phyloP scores from a whole-genome alignment of 495 filamentous ascomycete genomes.

The Sordaria brevicollis region DNA sequence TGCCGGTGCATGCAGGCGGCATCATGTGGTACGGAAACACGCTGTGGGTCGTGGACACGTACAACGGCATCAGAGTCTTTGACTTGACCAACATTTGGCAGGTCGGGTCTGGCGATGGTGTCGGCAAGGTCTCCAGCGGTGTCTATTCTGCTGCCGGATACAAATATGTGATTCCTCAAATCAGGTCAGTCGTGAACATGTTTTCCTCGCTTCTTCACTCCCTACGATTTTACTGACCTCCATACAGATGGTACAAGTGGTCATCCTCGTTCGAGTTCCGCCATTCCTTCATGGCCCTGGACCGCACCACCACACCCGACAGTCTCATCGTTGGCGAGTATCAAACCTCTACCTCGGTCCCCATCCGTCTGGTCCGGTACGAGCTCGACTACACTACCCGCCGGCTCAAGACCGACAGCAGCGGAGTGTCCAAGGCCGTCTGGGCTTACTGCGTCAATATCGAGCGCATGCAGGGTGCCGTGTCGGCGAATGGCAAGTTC shows the following conservation, averaged over 20 bases:
- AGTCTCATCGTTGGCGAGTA: slow-evolving; percentile 9
- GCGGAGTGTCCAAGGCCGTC: neutral
- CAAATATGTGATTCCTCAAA: slow-evolving; percentile 8
- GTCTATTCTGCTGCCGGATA: slow-evolving; percentile 5
- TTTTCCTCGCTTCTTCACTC: neutral
- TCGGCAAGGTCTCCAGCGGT: slow-evolving; percentile 1
- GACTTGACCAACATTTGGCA: slow-evolving; percentile 7
- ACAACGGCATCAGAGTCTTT: slow-evolving; percentile 7
- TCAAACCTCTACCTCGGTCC: neutral
- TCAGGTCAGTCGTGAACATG: neutral
- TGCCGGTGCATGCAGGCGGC: slow-evolving; percentile 6
- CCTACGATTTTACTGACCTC: no score
- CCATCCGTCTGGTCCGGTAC: slow-evolving; percentile 5
- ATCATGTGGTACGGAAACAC: slow-evolving; percentile 10
- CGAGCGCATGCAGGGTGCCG: slow-evolving; percentile 10
- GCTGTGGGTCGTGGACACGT: slow-evolving; percentile 7
- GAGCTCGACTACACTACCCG: slow-evolving; percentile 4
- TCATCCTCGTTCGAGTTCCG: slow-evolving; percentile 1
- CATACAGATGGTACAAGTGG: slow-evolving; percentile 8
- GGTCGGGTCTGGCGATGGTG: slow-evolving; percentile 1
- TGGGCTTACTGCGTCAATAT: slow-evolving; percentile 11
- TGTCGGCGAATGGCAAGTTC: slow-evolving; percentile 9
- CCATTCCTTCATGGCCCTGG: slow-evolving; percentile 6
- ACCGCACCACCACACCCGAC: slow-evolving; percentile 2
- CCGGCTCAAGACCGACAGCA: slow-evolving; percentile 2